Evolutionary conservation across 2,329 filamentous ascomycete genomes (phyloP).

Genomic region (Aureobasidium sp.): DNA sequence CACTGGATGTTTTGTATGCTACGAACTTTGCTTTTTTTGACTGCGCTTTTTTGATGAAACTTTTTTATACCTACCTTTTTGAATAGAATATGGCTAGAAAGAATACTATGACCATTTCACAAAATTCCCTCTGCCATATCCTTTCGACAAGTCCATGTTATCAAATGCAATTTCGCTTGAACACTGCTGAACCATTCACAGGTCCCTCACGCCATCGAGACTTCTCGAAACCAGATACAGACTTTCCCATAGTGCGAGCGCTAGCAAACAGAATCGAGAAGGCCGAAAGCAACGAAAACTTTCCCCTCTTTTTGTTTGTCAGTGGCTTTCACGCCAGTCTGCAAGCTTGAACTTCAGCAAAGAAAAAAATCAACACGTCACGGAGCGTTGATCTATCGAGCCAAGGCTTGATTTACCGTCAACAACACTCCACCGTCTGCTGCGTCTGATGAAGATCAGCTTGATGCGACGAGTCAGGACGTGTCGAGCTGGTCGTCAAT

Average conservation of each 20-base stretch:
- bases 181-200: not conserved
- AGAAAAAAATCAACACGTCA: not conserved
- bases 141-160: not conserved
- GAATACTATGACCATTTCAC: constrained; percentile 11
- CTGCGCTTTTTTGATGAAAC: constrained; percentile 1
- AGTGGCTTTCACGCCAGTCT: not conserved
- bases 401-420: not conserved
- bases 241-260: not conserved
- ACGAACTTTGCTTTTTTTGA: constrained; percentile 14
- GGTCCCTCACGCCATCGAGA: no score
- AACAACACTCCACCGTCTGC: constrained; percentile 7
- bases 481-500: not conserved
- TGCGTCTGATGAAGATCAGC: constrained; percentile 2
- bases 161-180: not conserved
- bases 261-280: not conserved
- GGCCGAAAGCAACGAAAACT: not conserved
- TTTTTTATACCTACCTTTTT: constrained; percentile 10
- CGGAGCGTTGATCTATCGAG: not conserved
- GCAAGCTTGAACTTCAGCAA: not conserved
- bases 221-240: not conserved
- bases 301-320: not conserved
- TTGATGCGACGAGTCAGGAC: not conserved
- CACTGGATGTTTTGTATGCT: constrained; percentile 19
- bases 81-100: constrained; percentile 16
- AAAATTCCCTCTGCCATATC: not conserved